phyloP scores from a whole-genome alignment of 2,329 filamentous ascomycete species.

The Emericellopsis atlantica region DNA sequence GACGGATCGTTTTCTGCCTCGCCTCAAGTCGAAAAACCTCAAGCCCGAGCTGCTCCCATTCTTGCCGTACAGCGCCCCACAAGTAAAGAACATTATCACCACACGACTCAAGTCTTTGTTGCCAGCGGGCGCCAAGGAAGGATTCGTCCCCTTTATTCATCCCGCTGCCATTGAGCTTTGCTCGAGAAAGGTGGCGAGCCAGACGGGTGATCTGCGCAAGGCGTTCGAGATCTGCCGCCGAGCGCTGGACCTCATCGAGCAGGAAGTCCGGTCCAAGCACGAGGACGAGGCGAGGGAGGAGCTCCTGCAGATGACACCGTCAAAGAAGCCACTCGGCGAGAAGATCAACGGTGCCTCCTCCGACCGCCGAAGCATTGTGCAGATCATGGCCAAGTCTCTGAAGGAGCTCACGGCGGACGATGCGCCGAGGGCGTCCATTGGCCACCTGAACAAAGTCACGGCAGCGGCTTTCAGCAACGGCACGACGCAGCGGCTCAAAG shows the following conservation, averaged over 20 bases:
- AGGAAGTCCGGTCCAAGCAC: slow-evolving; percentile 66
- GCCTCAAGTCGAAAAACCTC: slow-evolving; percentile 83
- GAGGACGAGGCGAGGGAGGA: slow-evolving; percentile 47
- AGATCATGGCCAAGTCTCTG: slow-evolving; percentile 40
- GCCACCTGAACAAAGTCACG: slow-evolving; percentile 84
- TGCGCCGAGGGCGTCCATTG: slow-evolving; percentile 79
- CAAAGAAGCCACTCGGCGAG: slow-evolving; percentile 67
- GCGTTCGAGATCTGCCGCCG: slow-evolving; percentile 89
- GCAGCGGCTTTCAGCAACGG: slow-evolving; percentile 84
- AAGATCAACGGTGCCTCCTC: slow-evolving; percentile 55
- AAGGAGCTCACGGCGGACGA: slow-evolving; percentile 57
- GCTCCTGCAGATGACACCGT: slow-evolving; percentile 49
- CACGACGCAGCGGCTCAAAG: slow-evolving; percentile 69
- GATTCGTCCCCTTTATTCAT: slow-evolving; percentile 77
- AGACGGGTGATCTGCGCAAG: slow-evolving; percentile 88
- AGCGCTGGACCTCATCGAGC: slow-evolving; percentile 79
- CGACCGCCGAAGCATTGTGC: slow-evolving; percentile 26
- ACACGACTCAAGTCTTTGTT: slow-evolving; percentile 68
- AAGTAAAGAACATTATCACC: slow-evolving; percentile 81
- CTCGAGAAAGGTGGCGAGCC: slow-evolving; percentile 85
- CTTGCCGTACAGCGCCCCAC: slow-evolving; percentile 76
- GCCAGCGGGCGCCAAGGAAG: slow-evolving; percentile 35
- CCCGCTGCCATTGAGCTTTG: slow-evolving; percentile 89
- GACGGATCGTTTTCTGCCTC: slow-evolving; percentile 87
- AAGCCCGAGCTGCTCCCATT: slow-evolving; percentile 86